These are phyloP conservation scores for Alternaria panax DNA, from an alignment of 2,329 filamentous ascomycete species.

Conservation along the genomic window DNA sequence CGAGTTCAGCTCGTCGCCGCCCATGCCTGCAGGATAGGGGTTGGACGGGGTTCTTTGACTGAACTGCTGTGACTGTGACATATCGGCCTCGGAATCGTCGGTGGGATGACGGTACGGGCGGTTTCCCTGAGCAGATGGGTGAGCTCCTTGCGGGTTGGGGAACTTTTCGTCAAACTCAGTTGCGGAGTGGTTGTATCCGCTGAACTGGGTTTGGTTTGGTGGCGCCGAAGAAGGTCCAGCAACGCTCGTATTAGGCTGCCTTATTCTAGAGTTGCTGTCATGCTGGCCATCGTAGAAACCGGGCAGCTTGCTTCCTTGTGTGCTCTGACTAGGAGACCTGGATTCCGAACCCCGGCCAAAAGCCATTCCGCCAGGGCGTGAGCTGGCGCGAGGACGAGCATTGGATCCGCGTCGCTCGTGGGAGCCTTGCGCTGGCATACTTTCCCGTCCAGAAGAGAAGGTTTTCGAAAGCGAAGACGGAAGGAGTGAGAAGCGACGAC, in stretches of 20 bases:
- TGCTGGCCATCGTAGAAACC: conserved; percentile 53
- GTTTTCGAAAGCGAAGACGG: conserved; percentile 58
- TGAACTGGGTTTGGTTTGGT: conserved; percentile 48
- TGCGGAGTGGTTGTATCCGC: conserved; percentile 28
- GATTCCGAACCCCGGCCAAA: conserved; percentile 54
- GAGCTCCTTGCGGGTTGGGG: conserved; percentile 42
- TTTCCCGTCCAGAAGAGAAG: conserved; percentile 50
- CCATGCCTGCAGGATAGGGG: conserved; percentile 53
- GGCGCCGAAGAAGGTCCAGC: conserved; percentile 46
- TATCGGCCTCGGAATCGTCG: conserved; percentile 48
- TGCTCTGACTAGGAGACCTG: conserved; percentile 56
- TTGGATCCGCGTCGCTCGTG: conserved; percentile 46
- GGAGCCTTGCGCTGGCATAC: conserved; percentile 40
- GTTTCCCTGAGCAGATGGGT: conserved; percentile 36
- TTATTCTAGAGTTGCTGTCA: conserved; percentile 38
- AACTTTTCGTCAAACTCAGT: conserved; percentile 48
- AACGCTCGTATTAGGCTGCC: conserved; percentile 24
- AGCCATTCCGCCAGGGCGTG: conserved; percentile 50
- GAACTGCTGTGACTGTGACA: conserved; percentile 32
- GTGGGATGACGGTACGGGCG: conserved; percentile 39
- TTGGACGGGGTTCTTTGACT: conserved; percentile 19
- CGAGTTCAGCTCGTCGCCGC: conserved; percentile 31
- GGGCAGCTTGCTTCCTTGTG: conserved; percentile 53
- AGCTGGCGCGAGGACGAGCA: conserved; percentile 40
- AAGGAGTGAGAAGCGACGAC: conserved; percentile 59